Base-by-base conservation (phyloP, 148 eudicot genomes). In the Drosera capensis region DNA sequence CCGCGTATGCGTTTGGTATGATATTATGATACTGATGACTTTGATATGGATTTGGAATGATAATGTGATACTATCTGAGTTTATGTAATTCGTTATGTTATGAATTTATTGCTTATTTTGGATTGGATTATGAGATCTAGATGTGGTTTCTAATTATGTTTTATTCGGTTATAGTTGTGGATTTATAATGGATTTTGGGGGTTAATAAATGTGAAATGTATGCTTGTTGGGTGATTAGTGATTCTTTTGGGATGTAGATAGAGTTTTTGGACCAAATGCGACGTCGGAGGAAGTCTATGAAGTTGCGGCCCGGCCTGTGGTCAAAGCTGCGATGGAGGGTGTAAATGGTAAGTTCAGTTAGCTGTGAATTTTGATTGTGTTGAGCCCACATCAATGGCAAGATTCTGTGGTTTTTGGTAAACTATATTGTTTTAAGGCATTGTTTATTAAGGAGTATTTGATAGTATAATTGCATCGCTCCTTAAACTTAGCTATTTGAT, bases 321-420 rank as follows among this genome's bases (percentile, higher is more conserved):
- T 90, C 11, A 75, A 78, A 68, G 71, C 78, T 51, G 95, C 97
- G 18, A 84, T 90, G 97, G 97, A 84, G 19, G 97, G 97, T 31
- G 64, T 90, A 40, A 90, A 80, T 66, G 97, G 97, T 90, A 34
- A 34, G 38, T 34, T 34, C 13, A 34, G 11, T 34, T 4, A 15
- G 38, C 11, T 9, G 31, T 6, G 31, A 28, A 28, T 28, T 6
- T 5, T 9, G 14, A 9, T 34, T 34, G n/a, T 9, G 38, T 34
- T 34, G 38, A n/a, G n/a, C n/a, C 38, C 6, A 34, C 38, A 34
- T 13, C 11, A 11, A 4, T 3, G n/a, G 5, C 9, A 5, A 2
- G 1, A 34, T 5, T 34, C n/a, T 3, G 9, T 11, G n/a, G n/a
- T n/a, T n/a, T n/a, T n/a, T n/a, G n/a, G n/a, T n/a, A n/a, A n/a